Conservation (phyloP, 2,329 filamentous ascomycete genomes). For the Coleophoma eucalyptorum region DNA sequence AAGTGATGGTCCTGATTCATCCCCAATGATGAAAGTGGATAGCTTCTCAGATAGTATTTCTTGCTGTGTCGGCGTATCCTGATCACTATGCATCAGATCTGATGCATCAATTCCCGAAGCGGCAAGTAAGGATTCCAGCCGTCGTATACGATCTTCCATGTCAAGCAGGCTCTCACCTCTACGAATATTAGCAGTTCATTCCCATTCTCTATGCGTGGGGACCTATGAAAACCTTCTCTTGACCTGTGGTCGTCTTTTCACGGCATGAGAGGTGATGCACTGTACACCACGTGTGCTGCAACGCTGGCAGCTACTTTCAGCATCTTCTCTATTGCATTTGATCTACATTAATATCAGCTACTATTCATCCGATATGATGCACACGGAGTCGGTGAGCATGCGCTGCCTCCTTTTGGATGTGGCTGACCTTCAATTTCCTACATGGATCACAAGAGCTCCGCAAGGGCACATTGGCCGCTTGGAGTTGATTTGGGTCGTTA, state of each 20-base stretch:
- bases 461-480: no score
- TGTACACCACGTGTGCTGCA: neutral
- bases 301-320: neutral
- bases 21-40: slow-evolving; percentile 5
- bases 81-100: neutral
- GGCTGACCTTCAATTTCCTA: slow-evolving; percentile 3
- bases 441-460: slow-evolving; percentile 5
- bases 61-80: neutral
- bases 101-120: slow-evolving; percentile 4
- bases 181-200: neutral
- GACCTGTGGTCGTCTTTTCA: neutral
- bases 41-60: slow-evolving; percentile 2
- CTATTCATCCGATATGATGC: no score
- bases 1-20: neutral
- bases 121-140: slow-evolving; percentile 4
- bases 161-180: neutral
- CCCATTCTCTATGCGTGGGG: neutral
- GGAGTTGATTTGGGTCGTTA: no score
- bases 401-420: neutral
- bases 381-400: neutral
- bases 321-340: neutral
- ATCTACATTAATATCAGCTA: no score
- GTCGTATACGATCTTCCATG: slow-evolving; percentile 5
- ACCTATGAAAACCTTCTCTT: neutral
- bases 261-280: neutral